Percentiles rank a stretch among this genome's conserved stretches.
Conservation (phyloP, 352 stramenopile species). For the Pythium aphanidermatum region DNA sequence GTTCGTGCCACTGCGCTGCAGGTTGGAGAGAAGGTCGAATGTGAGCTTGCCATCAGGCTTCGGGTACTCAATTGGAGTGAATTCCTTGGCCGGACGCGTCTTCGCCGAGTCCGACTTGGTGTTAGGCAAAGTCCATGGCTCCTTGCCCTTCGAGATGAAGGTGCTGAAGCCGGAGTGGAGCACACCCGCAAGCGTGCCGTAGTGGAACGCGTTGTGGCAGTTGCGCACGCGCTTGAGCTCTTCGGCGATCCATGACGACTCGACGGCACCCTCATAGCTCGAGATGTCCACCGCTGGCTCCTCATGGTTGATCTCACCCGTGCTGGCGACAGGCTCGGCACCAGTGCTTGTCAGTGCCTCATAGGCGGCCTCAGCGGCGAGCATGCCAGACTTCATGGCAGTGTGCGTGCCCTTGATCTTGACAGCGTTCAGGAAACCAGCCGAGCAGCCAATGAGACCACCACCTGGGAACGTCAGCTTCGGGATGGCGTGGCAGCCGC, state of each 20-base stretch:
- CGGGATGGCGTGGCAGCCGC: constrained; percentile 96
- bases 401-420: constrained; percentile 99
- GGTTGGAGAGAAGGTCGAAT: constrained; percentile 98
- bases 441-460: constrained; percentile 94
- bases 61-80: constrained; percentile 93
- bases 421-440: constrained; percentile 97
- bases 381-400: constrained; percentile 98
- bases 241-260: constrained; percentile 94
- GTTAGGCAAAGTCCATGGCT: constrained; percentile 95
- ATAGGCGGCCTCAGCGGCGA: constrained; percentile 95
- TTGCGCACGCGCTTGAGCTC: constrained; percentile 98
- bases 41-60: constrained; percentile 95
- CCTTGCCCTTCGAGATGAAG: constrained; percentile 92
- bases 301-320: constrained; percentile 63
- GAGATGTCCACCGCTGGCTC: constrained; percentile 61
- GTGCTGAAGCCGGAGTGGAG: constrained; percentile 92
- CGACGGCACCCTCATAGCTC: constrained; percentile 85
- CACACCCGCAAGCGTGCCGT: constrained; percentile 90
- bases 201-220: constrained; percentile 95
- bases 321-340: constrained; percentile 54
- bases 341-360: constrained; percentile 65
- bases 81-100: constrained; percentile 88
- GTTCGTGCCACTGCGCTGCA: constrained; percentile 96
- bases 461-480: constrained; percentile 98
- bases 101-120: constrained; percentile 87